Evolutionary conservation across 2,329 filamentous ascomycete species (phyloP).

Genomic region (Fusarium sp.): DNA sequence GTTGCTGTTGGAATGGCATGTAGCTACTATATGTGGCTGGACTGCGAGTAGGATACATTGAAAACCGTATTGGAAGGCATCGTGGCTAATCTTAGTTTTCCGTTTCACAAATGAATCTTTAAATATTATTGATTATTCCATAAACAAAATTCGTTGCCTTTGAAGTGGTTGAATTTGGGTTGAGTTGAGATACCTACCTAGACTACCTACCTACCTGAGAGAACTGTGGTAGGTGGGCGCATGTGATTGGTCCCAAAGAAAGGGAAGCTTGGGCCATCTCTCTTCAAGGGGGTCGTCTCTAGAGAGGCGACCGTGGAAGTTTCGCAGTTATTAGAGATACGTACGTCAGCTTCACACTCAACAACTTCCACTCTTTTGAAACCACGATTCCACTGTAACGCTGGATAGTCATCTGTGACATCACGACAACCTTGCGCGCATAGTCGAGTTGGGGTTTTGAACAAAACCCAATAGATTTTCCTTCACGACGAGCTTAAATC

Average conservation of each 20-base stretch:
- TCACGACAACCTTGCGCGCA: background rate
- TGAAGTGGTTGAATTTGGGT: background rate
- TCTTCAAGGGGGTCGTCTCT: conserved; percentile 42
- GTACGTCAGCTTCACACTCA: conserved; percentile 48
- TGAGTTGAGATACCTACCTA: background rate
- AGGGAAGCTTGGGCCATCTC: conserved; percentile 46
- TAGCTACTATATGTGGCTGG: background rate
- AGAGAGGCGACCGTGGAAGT: conserved; percentile 52
- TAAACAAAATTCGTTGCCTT: background rate
- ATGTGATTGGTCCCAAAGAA: conserved; percentile 42
- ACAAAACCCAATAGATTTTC: background rate
- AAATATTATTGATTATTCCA: background rate
- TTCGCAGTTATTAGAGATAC: conserved; percentile 45
- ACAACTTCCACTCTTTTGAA: conserved; percentile 20
- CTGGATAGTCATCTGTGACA: background rate
- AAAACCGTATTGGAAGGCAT: too few relatives aligned
- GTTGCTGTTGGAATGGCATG: background rate
- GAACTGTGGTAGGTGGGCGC: conserved; percentile 4
- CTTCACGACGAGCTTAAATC: conserved; percentile 10
- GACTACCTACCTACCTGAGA: too few relatives aligned
- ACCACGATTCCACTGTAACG: conserved; percentile 9
- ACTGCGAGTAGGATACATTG: too few relatives aligned
- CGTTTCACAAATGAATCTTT: background rate
- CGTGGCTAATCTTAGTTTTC: too few relatives aligned
- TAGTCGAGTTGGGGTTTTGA: background rate